Conservation (phyloP, 768 basidiomycete species). For the Pleurotus tuber-regium region DNA sequence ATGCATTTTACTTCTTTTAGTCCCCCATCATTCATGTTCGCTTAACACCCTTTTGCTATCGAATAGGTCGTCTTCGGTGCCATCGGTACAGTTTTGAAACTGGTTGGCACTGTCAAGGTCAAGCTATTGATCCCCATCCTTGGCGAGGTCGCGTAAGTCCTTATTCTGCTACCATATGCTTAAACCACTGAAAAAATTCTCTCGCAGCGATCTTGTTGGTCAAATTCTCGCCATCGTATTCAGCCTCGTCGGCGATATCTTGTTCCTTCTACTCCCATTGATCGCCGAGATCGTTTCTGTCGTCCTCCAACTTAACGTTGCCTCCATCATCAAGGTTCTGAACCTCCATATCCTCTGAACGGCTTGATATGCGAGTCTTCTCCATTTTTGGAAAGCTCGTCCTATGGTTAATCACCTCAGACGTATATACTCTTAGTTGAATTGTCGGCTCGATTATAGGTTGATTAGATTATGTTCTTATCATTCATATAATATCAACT, state of each 20-base stretch:
- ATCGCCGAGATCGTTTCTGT: constrained; percentile 14
- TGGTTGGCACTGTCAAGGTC: constrained; percentile 11
- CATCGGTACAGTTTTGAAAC: constrained; percentile 12
- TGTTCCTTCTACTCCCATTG: constrained; percentile 15
- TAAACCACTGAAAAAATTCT: background rate
- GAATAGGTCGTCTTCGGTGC: constrained; percentile 19
- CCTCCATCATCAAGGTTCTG: too few species aligned
- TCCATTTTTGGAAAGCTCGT: too few species aligned
- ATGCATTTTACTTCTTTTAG: background rate
- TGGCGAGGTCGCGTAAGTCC: constrained; percentile 17
- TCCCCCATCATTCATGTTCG: background rate
- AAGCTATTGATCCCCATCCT: constrained; percentile 15
- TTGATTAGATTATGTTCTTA: too few species aligned
- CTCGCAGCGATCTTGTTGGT: constrained; percentile 13
- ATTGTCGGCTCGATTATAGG: too few species aligned
- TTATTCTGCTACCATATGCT: background rate
- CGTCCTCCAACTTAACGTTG: constrained; percentile 16
- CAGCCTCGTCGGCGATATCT: constrained; percentile 16
- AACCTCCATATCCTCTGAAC: too few species aligned
- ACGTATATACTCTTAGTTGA: too few species aligned
- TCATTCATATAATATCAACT: too few species aligned
- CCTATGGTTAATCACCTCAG: too few species aligned
- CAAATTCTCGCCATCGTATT: constrained; percentile 16
- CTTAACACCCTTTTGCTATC: too few species aligned
- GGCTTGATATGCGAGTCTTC: too few species aligned